Conservation (phyloP, 2,329 filamentous ascomycete genomes). For the Paraphaeosphaeria minitans region DNA sequence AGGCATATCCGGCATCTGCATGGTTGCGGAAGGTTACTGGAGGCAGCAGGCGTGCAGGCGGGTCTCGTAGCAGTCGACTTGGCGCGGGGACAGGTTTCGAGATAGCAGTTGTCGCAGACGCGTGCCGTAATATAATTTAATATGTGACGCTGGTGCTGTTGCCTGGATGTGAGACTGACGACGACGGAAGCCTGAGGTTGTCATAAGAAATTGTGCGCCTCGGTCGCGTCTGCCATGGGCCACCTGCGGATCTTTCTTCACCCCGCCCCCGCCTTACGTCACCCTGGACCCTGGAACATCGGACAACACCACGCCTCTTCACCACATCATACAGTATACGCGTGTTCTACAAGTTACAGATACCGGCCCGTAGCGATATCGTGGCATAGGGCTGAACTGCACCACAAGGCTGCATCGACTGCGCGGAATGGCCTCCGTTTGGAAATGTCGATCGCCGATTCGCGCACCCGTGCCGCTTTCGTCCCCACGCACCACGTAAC, state of each 20-base stretch:
- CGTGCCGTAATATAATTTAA: background rate
- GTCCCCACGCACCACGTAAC: no score
- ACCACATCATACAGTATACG: background rate
- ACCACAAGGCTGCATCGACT: background rate
- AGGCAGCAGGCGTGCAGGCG: background rate
- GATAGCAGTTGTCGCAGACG: background rate
- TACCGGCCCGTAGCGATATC: background rate
- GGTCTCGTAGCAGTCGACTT: background rate
- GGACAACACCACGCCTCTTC: background rate
- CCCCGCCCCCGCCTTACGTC: slow-evolving; percentile 12
- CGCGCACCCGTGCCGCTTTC: no score
- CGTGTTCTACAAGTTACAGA: no score
- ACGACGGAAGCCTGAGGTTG: slow-evolving; percentile 9
- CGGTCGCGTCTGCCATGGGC: slow-evolving; percentile 1
- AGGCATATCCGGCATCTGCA: slow-evolving; percentile 59
- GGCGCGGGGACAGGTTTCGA: background rate
- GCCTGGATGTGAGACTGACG: slow-evolving; percentile 10
- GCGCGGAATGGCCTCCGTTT: no score
- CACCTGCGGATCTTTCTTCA: slow-evolving; percentile 7
- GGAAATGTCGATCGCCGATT: no score
- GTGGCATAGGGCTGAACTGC: background rate
- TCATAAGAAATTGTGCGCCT: slow-evolving; percentile 8
- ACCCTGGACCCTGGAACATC: background rate
- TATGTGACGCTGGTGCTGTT: slow-evolving; percentile 6
- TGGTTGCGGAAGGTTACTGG: slow-evolving; percentile 17